Evolutionary conservation across 768 basidiomycete genomes (phyloP), one percentile per base, ranked within the genome.

Genomic region (Rhizopogon vinicolor): DNA sequence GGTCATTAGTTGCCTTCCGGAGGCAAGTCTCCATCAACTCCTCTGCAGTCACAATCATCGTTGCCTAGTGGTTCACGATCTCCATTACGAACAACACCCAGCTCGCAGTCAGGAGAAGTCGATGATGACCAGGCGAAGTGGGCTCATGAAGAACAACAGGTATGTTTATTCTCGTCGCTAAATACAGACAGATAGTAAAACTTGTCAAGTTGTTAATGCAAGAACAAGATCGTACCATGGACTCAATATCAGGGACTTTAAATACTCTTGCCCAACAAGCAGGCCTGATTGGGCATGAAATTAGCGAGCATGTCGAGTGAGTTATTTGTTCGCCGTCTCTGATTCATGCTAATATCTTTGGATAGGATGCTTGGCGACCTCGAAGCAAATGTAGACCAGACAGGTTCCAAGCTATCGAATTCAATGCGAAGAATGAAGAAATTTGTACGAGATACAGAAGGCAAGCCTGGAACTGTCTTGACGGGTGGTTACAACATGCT

Each of bases 281-380:
- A 0, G 89, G 88, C 10, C 75, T 98, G 33, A 99, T 99, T 85
- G 96, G 96, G 0, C 85, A 84, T 55, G 97, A 99, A 67, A 91
- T 98, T 49, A 75, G 68, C 8, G 93, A 95, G 66, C 97, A 99
- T 63, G 91, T 88, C 61, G 91, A 92, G 96, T 96, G 58, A 59
- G 84, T 63, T 31, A n/a, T 35, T 58, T 49, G 2, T 35, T 37
- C 18, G 18, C 44, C 70, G 29, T 5, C 29, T 22, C 18, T 45
- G 44, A 51, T 19, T n/a, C 40, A 41, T 7, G 22, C 41, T 44
- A 28, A 10, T 8, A 46, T 41, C 18, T 50, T 35, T 13, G 54
- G 29, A 28, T 60, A 97, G 95, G 64, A 84, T 94, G 81, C 75
- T 94, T 0, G 84, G 82, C 41, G 91, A 92, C 63, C 73, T 95